Percentiles rank a stretch among this genome's conserved stretches.
Evolutionary conservation across 768 basidiomycete species (phyloP).

Genomic region (Suillus americanus): DNA sequence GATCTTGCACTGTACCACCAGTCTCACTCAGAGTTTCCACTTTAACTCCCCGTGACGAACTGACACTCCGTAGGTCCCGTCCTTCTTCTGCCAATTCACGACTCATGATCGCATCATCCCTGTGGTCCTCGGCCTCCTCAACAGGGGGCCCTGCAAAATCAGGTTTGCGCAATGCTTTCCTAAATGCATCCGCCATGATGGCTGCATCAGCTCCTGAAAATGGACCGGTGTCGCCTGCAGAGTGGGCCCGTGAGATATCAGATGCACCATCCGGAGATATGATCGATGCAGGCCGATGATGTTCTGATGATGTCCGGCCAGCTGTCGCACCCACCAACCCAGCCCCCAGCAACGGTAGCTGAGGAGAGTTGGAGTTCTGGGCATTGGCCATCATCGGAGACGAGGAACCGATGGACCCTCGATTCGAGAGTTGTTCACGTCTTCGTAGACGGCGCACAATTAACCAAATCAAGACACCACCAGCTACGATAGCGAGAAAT

Average conservation of each 20-base stretch:
- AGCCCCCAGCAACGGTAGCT: slow-evolving; percentile 47
- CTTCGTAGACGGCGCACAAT: slow-evolving; percentile 68
- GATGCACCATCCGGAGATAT: slow-evolving; percentile 74
- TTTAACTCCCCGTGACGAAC: slow-evolving; percentile 74
- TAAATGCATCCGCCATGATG: slow-evolving; percentile 91
- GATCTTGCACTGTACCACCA: slow-evolving; percentile 49
- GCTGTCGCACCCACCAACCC: slow-evolving; percentile 31
- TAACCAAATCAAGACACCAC: slow-evolving; percentile 68
- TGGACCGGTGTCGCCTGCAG: slow-evolving; percentile 63
- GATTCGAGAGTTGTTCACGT: slow-evolving; percentile 49
- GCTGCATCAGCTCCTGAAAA: slow-evolving; percentile 87
- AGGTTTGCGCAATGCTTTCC: slow-evolving; percentile 84
- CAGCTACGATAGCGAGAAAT: slow-evolving; percentile 75
- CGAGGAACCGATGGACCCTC: slow-evolving; percentile 75
- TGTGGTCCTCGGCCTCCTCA: slow-evolving; percentile 56
- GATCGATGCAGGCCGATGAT: slow-evolving; percentile 36
- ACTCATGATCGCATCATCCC: slow-evolving; percentile 46
- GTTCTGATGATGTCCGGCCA: slow-evolving; percentile 32
- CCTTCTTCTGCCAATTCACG: slow-evolving; percentile 87
- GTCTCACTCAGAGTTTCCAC: slow-evolving; percentile 66
- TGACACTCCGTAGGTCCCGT: slow-evolving; percentile 82
- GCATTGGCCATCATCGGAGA: slow-evolving; percentile 82
- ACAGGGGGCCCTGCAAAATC: slow-evolving; percentile 73
- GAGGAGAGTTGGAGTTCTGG: slow-evolving; percentile 40
- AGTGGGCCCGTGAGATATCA: slow-evolving; percentile 60